Evolutionary conservation across 495 filamentous ascomycete species (phyloP).

Genomic region (Viridothelium virens): DNA sequence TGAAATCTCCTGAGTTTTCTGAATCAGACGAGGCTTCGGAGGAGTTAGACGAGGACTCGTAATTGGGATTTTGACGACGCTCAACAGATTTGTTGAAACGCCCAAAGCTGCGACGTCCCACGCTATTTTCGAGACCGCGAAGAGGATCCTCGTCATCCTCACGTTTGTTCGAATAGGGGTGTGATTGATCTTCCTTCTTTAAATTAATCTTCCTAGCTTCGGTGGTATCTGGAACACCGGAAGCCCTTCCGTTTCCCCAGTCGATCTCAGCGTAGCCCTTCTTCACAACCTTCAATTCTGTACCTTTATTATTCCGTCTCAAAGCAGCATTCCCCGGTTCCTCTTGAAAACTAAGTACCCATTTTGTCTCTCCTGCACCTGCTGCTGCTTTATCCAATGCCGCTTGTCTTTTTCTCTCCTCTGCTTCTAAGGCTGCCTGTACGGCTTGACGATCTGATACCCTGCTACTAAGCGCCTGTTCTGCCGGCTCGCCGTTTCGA

Average conservation of each 20-base stretch:
- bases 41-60: conserved; percentile 11
- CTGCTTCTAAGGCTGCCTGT: conserved; percentile 60
- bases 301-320: neutral
- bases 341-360: conserved; percentile 60
- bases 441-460: conserved; percentile 45
- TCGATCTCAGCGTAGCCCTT: conserved; percentile 44
- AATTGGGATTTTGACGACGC: conserved; percentile 21
- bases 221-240: neutral
- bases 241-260: neutral
- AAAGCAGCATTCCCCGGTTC: conserved; percentile 7
- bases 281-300: conserved; percentile 31
- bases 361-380: conserved; percentile 75
- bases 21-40: conserved; percentile 17
- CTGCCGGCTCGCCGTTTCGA: conserved; percentile 22
- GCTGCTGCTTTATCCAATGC: conserved; percentile 64
- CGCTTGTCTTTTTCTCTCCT: conserved; percentile 64
- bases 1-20: conserved; percentile 37
- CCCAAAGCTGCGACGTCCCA: conserved; percentile 43
- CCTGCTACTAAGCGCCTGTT: conserved; percentile 25
- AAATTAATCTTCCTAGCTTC: neutral
- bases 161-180: conserved; percentile 12
- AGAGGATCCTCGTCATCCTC: conserved; percentile 22
- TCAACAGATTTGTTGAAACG: conserved; percentile 23
- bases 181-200: neutral
- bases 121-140: conserved; percentile 14